A percentile compares a stretch with the other conserved stretches of the same genome.
Evolutionary conservation across 2,329 filamentous ascomycete genomes (phyloP).

Genomic region (Beauveria bassiana): DNA sequence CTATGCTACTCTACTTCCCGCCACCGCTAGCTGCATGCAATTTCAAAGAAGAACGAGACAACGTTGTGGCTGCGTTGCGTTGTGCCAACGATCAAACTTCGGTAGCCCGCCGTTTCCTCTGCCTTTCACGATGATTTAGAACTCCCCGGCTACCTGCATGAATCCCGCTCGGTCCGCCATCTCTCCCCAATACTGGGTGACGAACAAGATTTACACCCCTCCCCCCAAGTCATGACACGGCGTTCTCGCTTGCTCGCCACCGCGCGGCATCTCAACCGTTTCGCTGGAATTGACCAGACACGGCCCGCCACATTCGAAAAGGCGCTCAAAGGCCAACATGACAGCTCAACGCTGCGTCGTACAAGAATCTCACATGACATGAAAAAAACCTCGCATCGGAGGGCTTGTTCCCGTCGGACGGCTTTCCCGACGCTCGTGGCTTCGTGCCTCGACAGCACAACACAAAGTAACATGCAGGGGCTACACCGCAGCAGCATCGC

Average conservation of each 20-base stretch:
- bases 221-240: background rate
- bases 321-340: too few species aligned
- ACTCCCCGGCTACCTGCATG: too few species aligned
- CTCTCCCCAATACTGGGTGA: too few species aligned
- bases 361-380: background rate
- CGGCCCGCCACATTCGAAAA: background rate
- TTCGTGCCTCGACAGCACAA: background rate
- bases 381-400: background rate
- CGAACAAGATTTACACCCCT: too few species aligned
- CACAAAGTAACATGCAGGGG: background rate
- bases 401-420: background rate
- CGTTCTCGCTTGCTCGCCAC: too few species aligned
- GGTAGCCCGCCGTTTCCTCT: background rate
- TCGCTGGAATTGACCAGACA: too few species aligned
- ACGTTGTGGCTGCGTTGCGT: background rate
- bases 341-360: background rate
- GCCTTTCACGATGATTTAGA: background rate
- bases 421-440: background rate
- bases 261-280: too few species aligned
- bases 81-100: background rate
- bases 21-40: slow-evolving; percentile 5
- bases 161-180: too few species aligned
- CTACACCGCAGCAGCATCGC: background rate
- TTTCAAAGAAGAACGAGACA: background rate
- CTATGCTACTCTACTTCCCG: background rate